These are phyloP conservation scores for Bacidia gigantensis DNA, from an alignment of 495 filamentous ascomycete genomes.

Conservation along the genomic window DNA sequence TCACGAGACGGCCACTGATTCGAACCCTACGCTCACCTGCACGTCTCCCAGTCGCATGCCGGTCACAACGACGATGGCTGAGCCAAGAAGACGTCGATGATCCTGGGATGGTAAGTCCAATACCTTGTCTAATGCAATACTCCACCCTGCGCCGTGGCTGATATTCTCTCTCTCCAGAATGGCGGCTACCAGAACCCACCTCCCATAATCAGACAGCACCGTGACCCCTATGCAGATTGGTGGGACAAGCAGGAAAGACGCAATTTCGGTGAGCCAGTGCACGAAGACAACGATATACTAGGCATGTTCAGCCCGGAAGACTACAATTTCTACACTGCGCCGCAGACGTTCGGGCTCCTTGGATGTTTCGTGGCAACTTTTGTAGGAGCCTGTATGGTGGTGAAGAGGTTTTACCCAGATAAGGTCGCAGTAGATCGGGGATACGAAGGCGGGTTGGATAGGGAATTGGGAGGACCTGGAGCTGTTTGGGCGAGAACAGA, in stretches of 20 bases:
- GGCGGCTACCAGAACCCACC: slow-evolving; percentile 86
- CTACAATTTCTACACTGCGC: slow-evolving; percentile 68
- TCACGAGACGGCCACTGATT: slow-evolving; percentile 28
- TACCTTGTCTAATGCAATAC: slow-evolving; percentile 3
- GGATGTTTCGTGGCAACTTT: slow-evolving; percentile 60
- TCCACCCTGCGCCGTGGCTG: not conserved
- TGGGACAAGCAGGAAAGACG: slow-evolving; percentile 96
- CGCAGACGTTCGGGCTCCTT: slow-evolving; percentile 58
- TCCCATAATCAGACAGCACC: slow-evolving; percentile 65
- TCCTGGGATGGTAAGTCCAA: slow-evolving; percentile 52
- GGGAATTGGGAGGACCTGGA: slow-evolving; percentile 65
- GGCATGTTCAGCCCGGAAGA: slow-evolving; percentile 82
- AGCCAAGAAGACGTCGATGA: slow-evolving; percentile 54
- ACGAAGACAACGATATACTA: slow-evolving; percentile 93
- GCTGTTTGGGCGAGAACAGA: slow-evolving; percentile 28
- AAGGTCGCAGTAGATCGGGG: slow-evolving; percentile 61
- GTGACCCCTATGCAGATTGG: slow-evolving; percentile 89
- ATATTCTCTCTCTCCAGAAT: slow-evolving; percentile 42
- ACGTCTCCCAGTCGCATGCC: slow-evolving; percentile 6
- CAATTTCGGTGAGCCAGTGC: slow-evolving; percentile 88
- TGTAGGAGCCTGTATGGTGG: slow-evolving; percentile 52
- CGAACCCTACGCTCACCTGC: slow-evolving; percentile 20
- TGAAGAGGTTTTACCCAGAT: slow-evolving; percentile 73
- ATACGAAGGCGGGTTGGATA: slow-evolving; percentile 71
- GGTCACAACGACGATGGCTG: slow-evolving; percentile 35